Evolutionary conservation across 1,284 basidiomycete species (phyloP), one percentile per base, ranked within the genome.

Genomic region (Marasmius tenuissimus): DNA sequence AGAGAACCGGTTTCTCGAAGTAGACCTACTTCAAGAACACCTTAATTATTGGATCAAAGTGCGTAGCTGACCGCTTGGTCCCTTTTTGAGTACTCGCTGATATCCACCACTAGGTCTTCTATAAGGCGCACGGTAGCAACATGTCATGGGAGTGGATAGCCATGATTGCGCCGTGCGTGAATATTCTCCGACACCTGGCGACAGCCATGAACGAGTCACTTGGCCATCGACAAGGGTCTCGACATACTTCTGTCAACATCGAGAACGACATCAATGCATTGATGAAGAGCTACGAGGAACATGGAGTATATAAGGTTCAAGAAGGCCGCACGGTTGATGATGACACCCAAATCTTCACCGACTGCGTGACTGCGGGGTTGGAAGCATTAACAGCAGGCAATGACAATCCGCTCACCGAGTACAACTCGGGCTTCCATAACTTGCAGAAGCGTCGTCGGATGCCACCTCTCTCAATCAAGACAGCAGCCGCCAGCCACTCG

Each of bases 11-110:
- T 78, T 64, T 55, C 66, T 76, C 0, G 70, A 73, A 18, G 67
- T 75, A 2, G 78, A 81, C 52, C 68, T 80, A 0, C 53, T 80
- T 40, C 78, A 80, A 49, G 77, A 80, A 57, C 78, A 81, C 52
- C 48, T 75, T 50, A 79, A 76, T 55, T 76, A 68, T 54, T 78
- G 75, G 75, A 75, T 74, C 10, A 72, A 72, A 62, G 71, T 71
- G 49, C 10, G 22, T 20, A 7, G 14, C n/a, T n/a, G n/a, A n/a
- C n/a, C n/a, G n/a, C n/a, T n/a, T n/a, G n/a, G n/a, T n/a, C n/a
- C n/a, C n/a, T n/a, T n/a, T n/a, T n/a, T n/a, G n/a, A n/a, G n/a
- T n/a, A n/a, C n/a, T n/a, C n/a, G n/a, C n/a, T n/a, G n/a, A n/a
- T n/a, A n/a, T n/a, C n/a, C n/a, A n/a, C n/a, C n/a, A n/a, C n/a